A percentile compares a stretch with the other conserved stretches of the same genome.
These are phyloP conservation scores for Phlebiopsis flavidoalba DNA, from an alignment of 768 basidiomycete species.

Conservation along the genomic window DNA sequence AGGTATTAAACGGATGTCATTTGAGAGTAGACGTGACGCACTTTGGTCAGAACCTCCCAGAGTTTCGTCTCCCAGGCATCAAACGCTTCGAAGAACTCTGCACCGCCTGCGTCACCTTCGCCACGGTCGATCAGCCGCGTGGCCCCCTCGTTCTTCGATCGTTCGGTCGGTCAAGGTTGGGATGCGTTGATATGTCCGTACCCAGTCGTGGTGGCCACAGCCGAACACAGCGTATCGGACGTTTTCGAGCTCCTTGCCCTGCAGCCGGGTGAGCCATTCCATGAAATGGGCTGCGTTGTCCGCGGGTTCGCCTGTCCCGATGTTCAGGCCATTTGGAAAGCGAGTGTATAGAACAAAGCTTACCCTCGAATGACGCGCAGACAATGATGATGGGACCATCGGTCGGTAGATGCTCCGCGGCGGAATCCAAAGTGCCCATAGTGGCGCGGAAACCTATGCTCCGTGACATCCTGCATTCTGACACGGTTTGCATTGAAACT, in stretches of 20 bases:
- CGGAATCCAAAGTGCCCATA: conserved; percentile 37
- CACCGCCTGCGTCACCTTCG: conserved; percentile 36
- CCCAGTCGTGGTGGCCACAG: conserved; percentile 47
- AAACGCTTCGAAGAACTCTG: conserved; percentile 39
- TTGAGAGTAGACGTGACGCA: conserved; percentile 10
- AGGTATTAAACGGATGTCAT: not conserved
- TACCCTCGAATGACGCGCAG: conserved; percentile 45
- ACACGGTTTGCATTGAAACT: not conserved
- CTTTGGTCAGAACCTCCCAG: conserved; percentile 32
- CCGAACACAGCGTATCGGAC: conserved; percentile 43
- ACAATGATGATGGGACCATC: conserved; percentile 41
- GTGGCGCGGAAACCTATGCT: conserved; percentile 32
- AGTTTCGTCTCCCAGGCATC: conserved; percentile 37
- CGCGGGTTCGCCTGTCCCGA: conserved; percentile 34
- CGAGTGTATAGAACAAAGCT: not conserved
- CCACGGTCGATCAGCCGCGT: conserved; percentile 32
- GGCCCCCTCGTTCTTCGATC: conserved; percentile 30
- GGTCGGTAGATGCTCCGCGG: conserved; percentile 30
- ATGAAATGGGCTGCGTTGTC: conserved; percentile 45
- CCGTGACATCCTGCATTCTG: no score
- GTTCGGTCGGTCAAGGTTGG: conserved; percentile 35
- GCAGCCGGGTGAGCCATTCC: conserved; percentile 32
- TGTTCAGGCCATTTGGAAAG: not conserved
- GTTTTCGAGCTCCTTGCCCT: conserved; percentile 23
- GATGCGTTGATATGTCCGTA: conserved; percentile 40